Evolutionary conservation across 495 filamentous ascomycete genomes (phyloP).

Genomic region (Hypoxylon crocopeplum): DNA sequence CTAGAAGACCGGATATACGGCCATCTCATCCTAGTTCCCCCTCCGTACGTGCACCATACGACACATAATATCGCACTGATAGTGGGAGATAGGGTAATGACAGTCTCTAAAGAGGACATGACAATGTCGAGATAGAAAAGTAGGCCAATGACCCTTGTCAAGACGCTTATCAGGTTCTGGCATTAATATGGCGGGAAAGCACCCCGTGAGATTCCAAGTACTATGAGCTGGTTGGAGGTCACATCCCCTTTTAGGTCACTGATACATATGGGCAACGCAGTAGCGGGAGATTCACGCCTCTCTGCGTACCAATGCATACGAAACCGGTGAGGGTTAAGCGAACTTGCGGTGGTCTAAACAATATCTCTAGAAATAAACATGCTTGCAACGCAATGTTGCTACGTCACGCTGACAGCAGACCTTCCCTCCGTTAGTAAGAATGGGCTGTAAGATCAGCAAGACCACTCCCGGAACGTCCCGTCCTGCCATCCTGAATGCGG

Average conservation of each 20-base stretch:
- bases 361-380: background rate
- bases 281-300: conserved; percentile 6
- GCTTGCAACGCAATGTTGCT: background rate
- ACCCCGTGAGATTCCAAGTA: background rate
- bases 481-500: conserved; percentile 1
- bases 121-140: background rate
- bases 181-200: background rate
- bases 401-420: conserved; percentile 1
- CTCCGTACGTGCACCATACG: no score
- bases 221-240: conserved; percentile 14
- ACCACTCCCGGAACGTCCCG: background rate
- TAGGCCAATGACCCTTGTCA: no score
- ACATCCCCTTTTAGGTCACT: conserved; percentile 12
- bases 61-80: no score
- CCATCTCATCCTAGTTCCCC: no score
- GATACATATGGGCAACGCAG: conserved; percentile 3
- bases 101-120: no score
- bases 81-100: no score
- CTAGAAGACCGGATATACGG: no score
- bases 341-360: background rate
- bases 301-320: conserved; percentile 16
- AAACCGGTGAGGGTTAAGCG: conserved; percentile 16
- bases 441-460: background rate
- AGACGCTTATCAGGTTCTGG: no score
- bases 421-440: background rate